Evolutionary conservation across 768 basidiomycete genomes (phyloP).

Genomic region (Cyathus striatus): DNA sequence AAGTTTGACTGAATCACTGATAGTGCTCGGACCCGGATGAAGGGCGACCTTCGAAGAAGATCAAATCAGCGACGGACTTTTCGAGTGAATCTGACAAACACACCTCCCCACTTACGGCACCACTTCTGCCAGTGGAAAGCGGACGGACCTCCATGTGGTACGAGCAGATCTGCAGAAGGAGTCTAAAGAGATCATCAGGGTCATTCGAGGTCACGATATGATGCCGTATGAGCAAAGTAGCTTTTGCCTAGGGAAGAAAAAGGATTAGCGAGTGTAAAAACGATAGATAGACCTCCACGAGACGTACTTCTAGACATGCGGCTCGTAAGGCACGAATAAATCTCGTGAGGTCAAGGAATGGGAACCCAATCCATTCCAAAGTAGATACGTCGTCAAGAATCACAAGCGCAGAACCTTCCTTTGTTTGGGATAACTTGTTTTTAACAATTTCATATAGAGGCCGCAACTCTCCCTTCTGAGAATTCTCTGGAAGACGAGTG

Average conservation of each 20-base stretch:
- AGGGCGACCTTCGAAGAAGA: conserved; percentile 46
- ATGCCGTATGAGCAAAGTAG: conserved; percentile 59
- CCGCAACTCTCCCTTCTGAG: too few species aligned
- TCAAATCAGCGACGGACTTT: conserved; percentile 1
- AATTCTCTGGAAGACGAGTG: too few species aligned
- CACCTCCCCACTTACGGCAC: conserved; percentile 76
- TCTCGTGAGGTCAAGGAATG: conserved; percentile 43
- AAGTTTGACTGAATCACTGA: conserved; percentile 24
- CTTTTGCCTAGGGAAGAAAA: conserved; percentile 32
- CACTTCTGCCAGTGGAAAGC: conserved; percentile 70
- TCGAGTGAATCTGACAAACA: conserved; percentile 7
- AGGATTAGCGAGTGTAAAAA: conserved; percentile 2
- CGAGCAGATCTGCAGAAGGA: conserved; percentile 55
- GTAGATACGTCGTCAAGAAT: conserved; percentile 68
- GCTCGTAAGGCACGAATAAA: conserved; percentile 58
- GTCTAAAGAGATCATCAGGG: conserved; percentile 55
- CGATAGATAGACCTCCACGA: background rate
- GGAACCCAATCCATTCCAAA: conserved; percentile 69
- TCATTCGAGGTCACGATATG: conserved; percentile 53
- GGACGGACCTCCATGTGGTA: conserved; percentile 72
- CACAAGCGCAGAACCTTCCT: conserved; percentile 30
- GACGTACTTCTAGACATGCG: conserved; percentile 47
- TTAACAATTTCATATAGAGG: conserved; percentile 31
- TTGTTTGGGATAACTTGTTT: conserved; percentile 11
- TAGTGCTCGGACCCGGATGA: conserved; percentile 47